Conservation (phyloP, 345 rosid species). For the Eucalyptus polyanthemos region DNA sequence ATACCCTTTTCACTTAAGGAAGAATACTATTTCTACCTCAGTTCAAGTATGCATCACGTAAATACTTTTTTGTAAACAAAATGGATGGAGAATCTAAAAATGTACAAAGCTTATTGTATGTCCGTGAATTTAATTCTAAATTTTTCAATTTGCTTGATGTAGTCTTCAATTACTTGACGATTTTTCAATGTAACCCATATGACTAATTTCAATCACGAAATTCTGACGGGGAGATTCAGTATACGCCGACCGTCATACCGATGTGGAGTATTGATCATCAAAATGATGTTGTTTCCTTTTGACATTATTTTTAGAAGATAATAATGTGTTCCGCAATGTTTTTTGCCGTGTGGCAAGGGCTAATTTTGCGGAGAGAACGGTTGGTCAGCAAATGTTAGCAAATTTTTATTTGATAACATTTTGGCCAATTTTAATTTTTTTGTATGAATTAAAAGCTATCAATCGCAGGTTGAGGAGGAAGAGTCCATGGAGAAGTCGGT, state of each 20-base stretch:
- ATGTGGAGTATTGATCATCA: not conserved
- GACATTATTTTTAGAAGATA: not conserved
- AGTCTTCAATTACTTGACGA: fast-evolving
- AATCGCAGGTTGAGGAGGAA: not conserved
- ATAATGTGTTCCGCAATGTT: not conserved
- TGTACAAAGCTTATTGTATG: fast-evolving
- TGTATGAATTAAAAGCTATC: not conserved
- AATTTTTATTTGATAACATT: not conserved
- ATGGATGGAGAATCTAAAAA: not conserved
- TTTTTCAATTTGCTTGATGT: not conserved
- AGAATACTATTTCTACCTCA: not conserved
- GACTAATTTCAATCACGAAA: fast-evolving
- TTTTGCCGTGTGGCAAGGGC: not conserved
- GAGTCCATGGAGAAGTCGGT: not conserved
- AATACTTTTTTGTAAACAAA: not conserved
- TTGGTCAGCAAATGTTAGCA: not conserved
- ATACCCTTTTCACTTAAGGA: not conserved
- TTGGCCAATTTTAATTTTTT: not conserved
- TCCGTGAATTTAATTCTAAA: fast-evolving
- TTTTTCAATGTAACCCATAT: fast-evolving
- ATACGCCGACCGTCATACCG: fast-evolving
- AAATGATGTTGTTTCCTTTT: not conserved
- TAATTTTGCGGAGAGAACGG: not conserved
- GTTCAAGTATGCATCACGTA: not conserved
- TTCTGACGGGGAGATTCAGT: too few relatives aligned